These are phyloP conservation scores for Sonneratia caseolaris DNA, from an alignment of 345 rosid species.

Conservation along the genomic window DNA sequence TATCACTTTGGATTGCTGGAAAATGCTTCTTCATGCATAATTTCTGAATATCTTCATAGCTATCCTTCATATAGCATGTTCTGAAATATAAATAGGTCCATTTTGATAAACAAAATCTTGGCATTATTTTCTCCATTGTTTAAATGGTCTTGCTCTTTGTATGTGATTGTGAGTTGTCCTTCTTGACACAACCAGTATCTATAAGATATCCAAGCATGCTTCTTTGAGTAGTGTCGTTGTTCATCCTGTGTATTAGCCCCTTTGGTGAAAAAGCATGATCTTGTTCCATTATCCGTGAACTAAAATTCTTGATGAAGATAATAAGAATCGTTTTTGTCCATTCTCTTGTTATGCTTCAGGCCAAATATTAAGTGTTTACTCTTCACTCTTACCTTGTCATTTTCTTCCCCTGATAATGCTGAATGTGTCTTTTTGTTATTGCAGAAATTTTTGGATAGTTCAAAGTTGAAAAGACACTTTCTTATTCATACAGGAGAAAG, in stretches of 20 bases:
- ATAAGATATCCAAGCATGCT: neutral
- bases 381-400: neutral
- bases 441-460: conserved; percentile 98
- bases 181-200: neutral
- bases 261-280: neutral
- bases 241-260: neutral
- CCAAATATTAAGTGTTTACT: neutral
- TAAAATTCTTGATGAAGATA: neutral
- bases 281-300: neutral
- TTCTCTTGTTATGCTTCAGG: neutral
- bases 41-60: neutral
- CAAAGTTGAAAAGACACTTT: conserved; percentile 88
- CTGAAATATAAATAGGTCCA: neutral
- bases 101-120: neutral
- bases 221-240: neutral
- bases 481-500: conserved; percentile 95
- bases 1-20: neutral
- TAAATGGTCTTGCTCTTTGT: neutral
- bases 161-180: neutral
- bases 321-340: neutral
- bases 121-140: neutral
- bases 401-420: neutral
- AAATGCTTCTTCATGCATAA: neutral
- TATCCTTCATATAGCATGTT: neutral
- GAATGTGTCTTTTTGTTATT: conserved; percentile 9